Base-by-base conservation (phyloP, 2,329 filamentous ascomycete genomes). In the Aspergillus bombycis region DNA sequence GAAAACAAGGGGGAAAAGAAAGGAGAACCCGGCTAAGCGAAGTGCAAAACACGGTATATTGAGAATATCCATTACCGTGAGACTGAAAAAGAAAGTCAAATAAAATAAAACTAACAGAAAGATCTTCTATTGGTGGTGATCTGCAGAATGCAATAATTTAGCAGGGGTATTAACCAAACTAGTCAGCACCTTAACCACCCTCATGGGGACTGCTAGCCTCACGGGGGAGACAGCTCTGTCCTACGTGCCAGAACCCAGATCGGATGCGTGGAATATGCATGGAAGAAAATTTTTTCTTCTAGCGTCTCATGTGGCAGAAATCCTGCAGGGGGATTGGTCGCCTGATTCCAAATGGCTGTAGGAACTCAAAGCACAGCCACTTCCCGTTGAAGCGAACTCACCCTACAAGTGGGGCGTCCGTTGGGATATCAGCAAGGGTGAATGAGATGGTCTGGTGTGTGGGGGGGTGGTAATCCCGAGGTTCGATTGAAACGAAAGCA, bases 101-200 rank as follows among this genome's bases (percentile, higher is more conserved):
- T 41, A 41, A 41, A 41, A 19, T 36, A 8, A 36, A 36, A 36
- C 34, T 36, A 8, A 36, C 16, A 7, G 34, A 19, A 6, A 4
- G 38, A 16, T 26, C 16, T 41, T 10, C 9, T 23, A 38, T 38
- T 38, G 32, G 32, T 54, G 26, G 36, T 34, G 19, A 54, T n/a
- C 12, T 38, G 52, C 30, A 23, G 19, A 28, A 3, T 19, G 28
- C 8, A 28, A 53, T 8, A 55, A n/a, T 38, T 10, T 58, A 41
- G 23, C 61, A 62, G 56, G 61, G 61, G 53, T 62, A 21, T 23
- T 32, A 53, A 23, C 23, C 58, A 21, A 52, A 57, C 55, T 38
- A 50, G 56, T 62, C 36, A 62, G 61, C 61, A 62, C 61, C 21
- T 62, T 62, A 62, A 62, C 46, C 60, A 36, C 30, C 30, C 52